Evolutionary conservation across 257 asterid genomes (phyloP).

Genomic region (Lantana camara): DNA sequence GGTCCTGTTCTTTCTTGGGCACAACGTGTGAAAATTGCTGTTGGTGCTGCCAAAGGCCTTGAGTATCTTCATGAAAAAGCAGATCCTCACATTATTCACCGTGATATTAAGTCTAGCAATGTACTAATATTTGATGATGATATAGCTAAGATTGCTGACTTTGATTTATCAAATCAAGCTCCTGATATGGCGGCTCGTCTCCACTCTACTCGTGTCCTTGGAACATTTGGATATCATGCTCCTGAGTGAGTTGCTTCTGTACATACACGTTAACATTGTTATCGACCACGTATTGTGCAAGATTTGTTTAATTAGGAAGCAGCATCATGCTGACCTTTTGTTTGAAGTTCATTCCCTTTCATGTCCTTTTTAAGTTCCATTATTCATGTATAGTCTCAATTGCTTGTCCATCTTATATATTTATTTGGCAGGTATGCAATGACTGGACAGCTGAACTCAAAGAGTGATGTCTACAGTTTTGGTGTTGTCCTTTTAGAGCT

Average conservation of each 20-base stretch:
- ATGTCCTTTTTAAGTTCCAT: neutral
- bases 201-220: slow-evolving; percentile 94
- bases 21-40: slow-evolving; percentile 87
- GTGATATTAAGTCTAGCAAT: slow-evolving; percentile 90
- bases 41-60: slow-evolving; percentile 87
- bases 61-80: slow-evolving; percentile 87
- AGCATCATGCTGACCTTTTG: too few species aligned
- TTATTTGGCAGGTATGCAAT: slow-evolving; percentile 70
- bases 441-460: slow-evolving; percentile 88
- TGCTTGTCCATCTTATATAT: slow-evolving; percentile 1
- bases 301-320: too few species aligned
- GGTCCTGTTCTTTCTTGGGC: slow-evolving; percentile 92
- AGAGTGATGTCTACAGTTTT: slow-evolving; percentile 88
- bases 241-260: slow-evolving; percentile 80
- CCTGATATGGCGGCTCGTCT: slow-evolving; percentile 97
- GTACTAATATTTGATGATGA: slow-evolving; percentile 79
- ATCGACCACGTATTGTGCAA: too few species aligned
- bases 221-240: slow-evolving; percentile 94
- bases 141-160: slow-evolving; percentile 82
- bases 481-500: slow-evolving; percentile 91
- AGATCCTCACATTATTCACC: slow-evolving; percentile 80
- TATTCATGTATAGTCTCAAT: neutral
- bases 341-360: too few species aligned
- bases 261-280: neutral
- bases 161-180: slow-evolving; percentile 88